Base-by-base conservation (phyloP, 2,329 filamentous ascomycete genomes). In the Cladosporium sp. region DNA sequence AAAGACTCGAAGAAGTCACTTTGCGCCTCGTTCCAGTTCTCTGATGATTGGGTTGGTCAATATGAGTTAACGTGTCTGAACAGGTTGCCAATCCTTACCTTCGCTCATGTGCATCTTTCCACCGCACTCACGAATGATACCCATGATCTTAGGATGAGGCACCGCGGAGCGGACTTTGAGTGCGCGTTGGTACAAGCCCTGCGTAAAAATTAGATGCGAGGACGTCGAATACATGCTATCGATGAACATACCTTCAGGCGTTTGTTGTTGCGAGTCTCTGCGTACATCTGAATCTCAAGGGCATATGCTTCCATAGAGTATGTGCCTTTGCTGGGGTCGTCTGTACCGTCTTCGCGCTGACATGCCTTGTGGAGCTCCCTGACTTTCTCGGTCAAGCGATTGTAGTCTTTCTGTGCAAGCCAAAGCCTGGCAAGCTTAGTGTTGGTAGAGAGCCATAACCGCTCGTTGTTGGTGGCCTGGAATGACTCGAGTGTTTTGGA, bases 91-190 rank as follows among this genome's bases (percentile, higher is more conserved):
- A 67, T 70, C 67, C 74, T 64, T 70, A 72, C 74, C 74, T 77
- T 98, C 93, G 70, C 88, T 93, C 93, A 98, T 97, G 75, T 97
- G 91, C 93, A 98, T 98, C 77, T 98, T 98, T 63, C 93, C 93
- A 64, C 93, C 93, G 68, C 93, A 98, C 74, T 98, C 93, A 51
- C 92, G 86, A 67, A 98, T 98, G 69, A 98, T 92, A 48, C 93
- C 93, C 89, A 97, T 96, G 69, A 98, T 95, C 74, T 95, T 95
- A 54, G 93, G 93, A 72, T 98, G 93, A 37, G 93, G 92, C 10
- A 98, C 93, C 0, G 93, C 93, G n/a, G 93, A 97, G 57, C 89
- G 86, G 51, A 98, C 92, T 59, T 87, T 87, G 46, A 98, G 80
- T 4, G 93, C 93, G 56, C 87, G 86, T 69, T 95, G 87, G 70